These are phyloP conservation scores for Dalechampia spathulata DNA, from an alignment of 441 rosid genomes.

Conservation along the genomic window DNA sequence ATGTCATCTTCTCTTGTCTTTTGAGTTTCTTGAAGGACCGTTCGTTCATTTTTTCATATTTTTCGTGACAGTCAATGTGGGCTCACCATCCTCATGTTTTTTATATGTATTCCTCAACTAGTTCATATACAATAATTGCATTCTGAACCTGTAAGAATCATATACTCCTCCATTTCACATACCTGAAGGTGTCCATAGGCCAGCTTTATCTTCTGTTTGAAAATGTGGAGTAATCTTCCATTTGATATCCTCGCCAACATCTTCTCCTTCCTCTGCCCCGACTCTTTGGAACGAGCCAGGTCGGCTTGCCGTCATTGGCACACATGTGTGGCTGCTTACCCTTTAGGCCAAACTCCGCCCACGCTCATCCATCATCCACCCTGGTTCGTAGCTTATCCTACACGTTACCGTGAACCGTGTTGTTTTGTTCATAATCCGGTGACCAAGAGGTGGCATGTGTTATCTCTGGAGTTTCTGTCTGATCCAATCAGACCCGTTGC, in stretches of 20 bases:
- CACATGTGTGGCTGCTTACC: conserved; percentile 22
- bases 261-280: conserved; percentile 44
- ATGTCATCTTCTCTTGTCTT: conserved; percentile 1
- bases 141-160: neutral
- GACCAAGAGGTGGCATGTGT: conserved; percentile 25
- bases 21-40: conserved; percentile 18
- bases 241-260: conserved; percentile 33
- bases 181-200: too few species aligned
- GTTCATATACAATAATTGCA: conserved; percentile 14
- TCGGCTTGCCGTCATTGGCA: conserved; percentile 40
- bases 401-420: conserved; percentile 20
- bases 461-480: conserved; percentile 29
- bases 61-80: conserved; percentile 10
- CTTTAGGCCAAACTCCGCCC: conserved; percentile 1
- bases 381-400: conserved; percentile 47
- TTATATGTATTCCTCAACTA: conserved; percentile 11
- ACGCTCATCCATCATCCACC: conserved; percentile 13
- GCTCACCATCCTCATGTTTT: conserved; percentile 24
- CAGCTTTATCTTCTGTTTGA: neutral
- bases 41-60: neutral
- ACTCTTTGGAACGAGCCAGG: conserved; percentile 37
- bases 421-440: conserved; percentile 38
- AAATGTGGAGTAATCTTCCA: conserved; percentile 52
- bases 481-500: conserved; percentile 29
- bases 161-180: neutral